Evolutionary conservation across 1,284 basidiomycete species (phyloP), one percentile per base, ranked within the genome.

Genomic region (Agroathelia rolfsii): DNA sequence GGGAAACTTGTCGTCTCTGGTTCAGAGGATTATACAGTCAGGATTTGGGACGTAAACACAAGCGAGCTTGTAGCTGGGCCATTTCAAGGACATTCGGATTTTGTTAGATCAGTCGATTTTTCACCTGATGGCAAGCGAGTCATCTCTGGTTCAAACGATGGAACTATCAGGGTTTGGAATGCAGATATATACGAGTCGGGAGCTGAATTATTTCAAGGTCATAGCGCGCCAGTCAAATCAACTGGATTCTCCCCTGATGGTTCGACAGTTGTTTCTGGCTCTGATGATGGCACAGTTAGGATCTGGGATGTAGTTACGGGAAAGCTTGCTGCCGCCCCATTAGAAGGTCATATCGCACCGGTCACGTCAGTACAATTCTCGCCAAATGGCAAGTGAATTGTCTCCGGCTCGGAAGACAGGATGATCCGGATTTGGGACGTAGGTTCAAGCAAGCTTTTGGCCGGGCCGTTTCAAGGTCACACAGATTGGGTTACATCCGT

Each of bases 41-140:
- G 37, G 11, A 33, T 50, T 9, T 50, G 45, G 47, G 39, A 47
- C 28, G 35, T 30, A 6, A 28, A 9, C 2, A 34, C 32, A 16
- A 27, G 29, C 5, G 8, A n/a, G 13, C 8, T 6, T 2, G 18
- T 29, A 7, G 33, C 20, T 0, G 18, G 22, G 11, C 24, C 32
- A 10, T 24, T 46, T 3, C 3, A 21, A 6, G 44, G 44, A 3
- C 42, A 46, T 24, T 36, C 13, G 3, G n/a, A 33, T 9, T 15
- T 19, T 15, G 32, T 49, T 15, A 28, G 23, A n/a, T 24, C 36
- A 24, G 34, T 41, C n/a, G n/a, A n/a, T n/a, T n/a, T n/a, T n/a
- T n/a, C n/a, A n/a, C n/a, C n/a, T n/a, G n/a, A n/a, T n/a, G n/a
- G n/a, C n/a, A n/a, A n/a, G n/a, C n/a, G n/a, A n/a, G n/a, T n/a